Percentiles rank a stretch among this genome's conserved stretches.
phyloP scores from a whole-genome alignment of 495 filamentous ascomycete species.

The Bathelium albidoporum region DNA sequence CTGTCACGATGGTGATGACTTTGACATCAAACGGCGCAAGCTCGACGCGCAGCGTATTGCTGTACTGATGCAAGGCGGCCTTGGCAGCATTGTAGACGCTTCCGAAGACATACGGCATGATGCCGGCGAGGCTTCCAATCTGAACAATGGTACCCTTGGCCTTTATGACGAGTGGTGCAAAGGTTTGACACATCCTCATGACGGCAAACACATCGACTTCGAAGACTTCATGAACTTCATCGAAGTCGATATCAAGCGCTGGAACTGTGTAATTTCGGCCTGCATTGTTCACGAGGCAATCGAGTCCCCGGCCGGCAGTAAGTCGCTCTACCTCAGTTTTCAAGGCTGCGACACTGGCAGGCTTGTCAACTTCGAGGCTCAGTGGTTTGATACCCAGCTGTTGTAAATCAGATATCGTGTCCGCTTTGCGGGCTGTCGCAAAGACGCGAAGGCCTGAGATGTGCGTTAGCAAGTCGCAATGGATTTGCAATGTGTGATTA shows the following conservation, averaged over 20 bases:
- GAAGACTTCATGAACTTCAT: slow-evolving; percentile 43
- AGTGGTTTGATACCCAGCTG: slow-evolving; percentile 44
- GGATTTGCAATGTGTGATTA: too few relatives aligned
- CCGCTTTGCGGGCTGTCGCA: slow-evolving; percentile 46
- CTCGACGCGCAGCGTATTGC: slow-evolving; percentile 50
- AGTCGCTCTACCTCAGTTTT: slow-evolving; percentile 34
- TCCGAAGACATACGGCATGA: slow-evolving; percentile 36
- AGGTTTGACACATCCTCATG: slow-evolving; percentile 49
- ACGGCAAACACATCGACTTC: slow-evolving; percentile 52
- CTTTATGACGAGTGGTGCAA: slow-evolving; percentile 47
- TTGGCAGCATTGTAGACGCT: slow-evolving; percentile 54
- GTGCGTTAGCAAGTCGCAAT: too few relatives aligned
- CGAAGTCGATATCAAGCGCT: slow-evolving; percentile 44
- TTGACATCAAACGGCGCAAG: slow-evolving; percentile 38
- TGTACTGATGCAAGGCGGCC: slow-evolving; percentile 52
- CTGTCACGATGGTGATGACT: slow-evolving; percentile 45
- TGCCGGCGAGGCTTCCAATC: slow-evolving; percentile 46
- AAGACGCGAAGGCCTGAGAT: slow-evolving; percentile 41
- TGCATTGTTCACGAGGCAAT: slow-evolving; percentile 56
- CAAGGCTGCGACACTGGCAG: slow-evolving; percentile 37
- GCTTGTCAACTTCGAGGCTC: slow-evolving; percentile 42
- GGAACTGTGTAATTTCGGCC: slow-evolving; percentile 52
- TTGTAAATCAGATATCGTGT: slow-evolving; percentile 37
- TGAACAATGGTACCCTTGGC: slow-evolving; percentile 53
- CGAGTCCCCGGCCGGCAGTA: slow-evolving; percentile 38